Evolutionary conservation across 169 alveolate genomes (phyloP).

Genomic region (Plasmodium blacklocki): DNA sequence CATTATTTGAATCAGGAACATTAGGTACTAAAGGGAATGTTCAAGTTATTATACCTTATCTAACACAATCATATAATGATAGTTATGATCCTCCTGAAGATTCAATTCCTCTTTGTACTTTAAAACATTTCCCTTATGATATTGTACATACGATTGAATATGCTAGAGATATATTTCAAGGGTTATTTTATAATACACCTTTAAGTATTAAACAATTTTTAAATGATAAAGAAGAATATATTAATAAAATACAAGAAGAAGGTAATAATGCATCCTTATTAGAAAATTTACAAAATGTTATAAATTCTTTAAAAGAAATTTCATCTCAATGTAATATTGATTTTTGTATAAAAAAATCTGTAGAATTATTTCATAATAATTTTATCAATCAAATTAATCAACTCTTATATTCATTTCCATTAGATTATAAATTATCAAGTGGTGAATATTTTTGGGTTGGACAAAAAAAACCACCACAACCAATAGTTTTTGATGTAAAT

Average conservation of each 20-base stretch:
- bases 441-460: conserved; percentile 99
- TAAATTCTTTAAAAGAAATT: conserved; percentile 76
- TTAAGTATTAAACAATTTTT: conserved; percentile 91
- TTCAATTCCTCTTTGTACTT: conserved; percentile 96
- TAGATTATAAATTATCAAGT: conserved; percentile 93
- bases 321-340: conserved; percentile 80
- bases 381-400: conserved; percentile 94
- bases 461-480: conserved; percentile 98
- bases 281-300: conserved; percentile 77
- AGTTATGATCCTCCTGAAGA: conserved; percentile 99
- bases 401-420: conserved; percentile 96
- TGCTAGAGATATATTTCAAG: conserved; percentile 98
- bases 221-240: conserved; percentile 85
- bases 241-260: conserved; percentile 71
- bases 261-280: conserved; percentile 80
- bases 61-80: conserved; percentile 98
- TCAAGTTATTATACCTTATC: conserved; percentile 95
- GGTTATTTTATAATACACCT: conserved; percentile 95
- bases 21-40: conserved; percentile 98
- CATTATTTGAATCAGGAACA: conserved; percentile 99
- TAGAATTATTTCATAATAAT: conserved; percentile 88
- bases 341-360: conserved; percentile 88
- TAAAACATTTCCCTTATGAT: conserved; percentile 97
- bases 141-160: conserved; percentile 99
- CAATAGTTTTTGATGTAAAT: conserved; percentile 89